Conservation (phyloP, 768 basidiomycete species). For the Multifurca ochricompacta region DNA sequence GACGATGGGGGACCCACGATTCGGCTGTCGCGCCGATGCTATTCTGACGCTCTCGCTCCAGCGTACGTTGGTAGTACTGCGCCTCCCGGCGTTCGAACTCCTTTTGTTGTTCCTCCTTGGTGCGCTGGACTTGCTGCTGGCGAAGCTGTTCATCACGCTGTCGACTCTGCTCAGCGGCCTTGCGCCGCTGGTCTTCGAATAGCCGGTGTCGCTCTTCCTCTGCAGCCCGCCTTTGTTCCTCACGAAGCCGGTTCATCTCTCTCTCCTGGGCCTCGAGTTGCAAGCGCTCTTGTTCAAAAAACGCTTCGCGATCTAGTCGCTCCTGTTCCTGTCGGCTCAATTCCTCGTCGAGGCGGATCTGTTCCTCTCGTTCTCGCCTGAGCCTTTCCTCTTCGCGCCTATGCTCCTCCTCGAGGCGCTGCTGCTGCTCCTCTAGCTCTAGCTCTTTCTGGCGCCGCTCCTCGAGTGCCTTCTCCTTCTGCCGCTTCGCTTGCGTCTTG, state of each 20-base stretch:
- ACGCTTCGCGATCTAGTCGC: conserved; percentile 3
- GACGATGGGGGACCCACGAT: conserved; percentile 23
- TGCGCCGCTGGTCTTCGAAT: conserved; percentile 30
- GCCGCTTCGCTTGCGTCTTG: conserved; percentile 15
- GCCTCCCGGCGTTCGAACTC: conserved; percentile 21
- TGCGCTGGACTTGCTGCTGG: conserved; percentile 31
- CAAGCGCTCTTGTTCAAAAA: conserved; percentile 9
- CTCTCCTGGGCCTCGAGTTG: not conserved
- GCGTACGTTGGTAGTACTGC: conserved; percentile 12
- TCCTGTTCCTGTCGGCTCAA: conserved; percentile 16
- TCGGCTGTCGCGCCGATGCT: conserved; percentile 21
- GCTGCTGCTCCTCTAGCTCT: conserved; percentile 22
- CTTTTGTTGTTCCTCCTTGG: conserved; percentile 27
- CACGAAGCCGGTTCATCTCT: conserved; percentile 8
- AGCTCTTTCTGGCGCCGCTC: conserved; percentile 12
- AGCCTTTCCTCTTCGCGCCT: conserved; percentile 14
- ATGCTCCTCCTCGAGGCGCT: conserved; percentile 28
- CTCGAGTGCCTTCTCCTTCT: conserved; percentile 20
- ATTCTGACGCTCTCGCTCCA: conserved; percentile 25
- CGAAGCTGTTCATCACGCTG: conserved; percentile 16
- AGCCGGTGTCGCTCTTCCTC: conserved; percentile 21
- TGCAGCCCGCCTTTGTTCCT: conserved; percentile 9
- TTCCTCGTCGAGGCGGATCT: conserved; percentile 17
- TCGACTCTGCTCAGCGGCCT: conserved; percentile 27
- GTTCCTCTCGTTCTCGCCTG: conserved; percentile 11